Base-by-base conservation (phyloP, 2,329 filamentous ascomycete species). In the Dothideomycetes sp. region DNA sequence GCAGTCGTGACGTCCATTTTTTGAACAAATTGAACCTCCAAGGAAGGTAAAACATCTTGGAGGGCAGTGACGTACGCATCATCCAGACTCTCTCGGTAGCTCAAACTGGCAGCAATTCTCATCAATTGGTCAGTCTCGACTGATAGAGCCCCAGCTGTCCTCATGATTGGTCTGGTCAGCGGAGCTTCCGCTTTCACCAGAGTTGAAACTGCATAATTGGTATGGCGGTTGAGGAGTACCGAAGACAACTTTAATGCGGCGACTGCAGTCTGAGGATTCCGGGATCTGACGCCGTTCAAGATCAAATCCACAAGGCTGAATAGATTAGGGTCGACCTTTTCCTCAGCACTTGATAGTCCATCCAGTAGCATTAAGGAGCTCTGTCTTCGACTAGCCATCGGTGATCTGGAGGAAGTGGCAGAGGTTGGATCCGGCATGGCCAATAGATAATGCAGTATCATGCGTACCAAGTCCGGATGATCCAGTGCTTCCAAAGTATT, bases 231-330 rank as follows among this genome's bases (percentile, higher is more conserved):
- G 42, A 96, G 68, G 47, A 98, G 84, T 9, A 86, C 79, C 3
- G 86, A 89, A 12, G 94, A 73, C 5, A 98, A 70, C 49, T 89
- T 87, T 34, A 98, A 68, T 0, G 89, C 94, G 9, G 93, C 85
- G 47, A 85, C 79, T 12, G 94, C 81, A 1, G 91, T 96, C 56
- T 95, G 88, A 38, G 83, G 75, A 52, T 91, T 95, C 33, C 74
- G 72, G 0, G 91, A 96, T 42, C 79, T 74, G 18, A 95, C 68
- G 52, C 88, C 94, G 27, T 87, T 84, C 3, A 93, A 70, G 19
- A 94, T 81, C 10, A 98, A 72, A 61, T 98, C 91, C 17, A 93
- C 84, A 8, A 98, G 67, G 55, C 93, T 96, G 66, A 95, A 98
- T 1, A 98, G 69, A 11, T 86, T 74, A 1, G 91, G 91, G 2